Conservation (phyloP, 768 basidiomycete species). For the Gymnopilus junonius region DNA sequence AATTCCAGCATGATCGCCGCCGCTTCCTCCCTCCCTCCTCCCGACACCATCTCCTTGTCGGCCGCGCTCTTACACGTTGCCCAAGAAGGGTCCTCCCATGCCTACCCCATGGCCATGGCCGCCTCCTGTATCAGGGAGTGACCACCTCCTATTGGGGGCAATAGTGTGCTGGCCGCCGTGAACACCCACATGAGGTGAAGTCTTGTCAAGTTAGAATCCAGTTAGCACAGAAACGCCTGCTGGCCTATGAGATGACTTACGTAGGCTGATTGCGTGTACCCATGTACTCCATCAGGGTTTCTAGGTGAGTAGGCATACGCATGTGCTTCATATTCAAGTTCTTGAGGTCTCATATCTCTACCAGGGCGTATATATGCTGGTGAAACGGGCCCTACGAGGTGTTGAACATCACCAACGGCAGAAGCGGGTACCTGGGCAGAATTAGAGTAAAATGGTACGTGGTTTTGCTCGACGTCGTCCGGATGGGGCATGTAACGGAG, state of each 20-base stretch:
- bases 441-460: background rate
- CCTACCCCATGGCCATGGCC: constrained; percentile 4
- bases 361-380: constrained; percentile 19
- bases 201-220: background rate
- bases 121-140: constrained; percentile 17
- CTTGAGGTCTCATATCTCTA: constrained; percentile 3
- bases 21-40: constrained; percentile 1
- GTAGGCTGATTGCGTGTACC: constrained; percentile 6
- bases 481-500: background rate
- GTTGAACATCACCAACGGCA: background rate
- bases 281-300: constrained; percentile 1
- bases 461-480: background rate
- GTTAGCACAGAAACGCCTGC: background rate
- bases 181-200: background rate
- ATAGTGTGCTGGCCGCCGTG: background rate
- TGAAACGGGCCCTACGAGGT: background rate
- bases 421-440: background rate
- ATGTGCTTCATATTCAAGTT: constrained; percentile 5
- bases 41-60: background rate
- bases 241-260: constrained; percentile 6
- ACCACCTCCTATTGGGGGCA: constrained; percentile 22
- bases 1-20: background rate
- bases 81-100: constrained; percentile 9
- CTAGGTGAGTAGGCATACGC: constrained; percentile 3
- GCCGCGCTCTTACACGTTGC: constrained; percentile 1